Evolutionary conservation across 257 asterid genomes (phyloP).

Genomic region (Solanum chiquidenum): DNA sequence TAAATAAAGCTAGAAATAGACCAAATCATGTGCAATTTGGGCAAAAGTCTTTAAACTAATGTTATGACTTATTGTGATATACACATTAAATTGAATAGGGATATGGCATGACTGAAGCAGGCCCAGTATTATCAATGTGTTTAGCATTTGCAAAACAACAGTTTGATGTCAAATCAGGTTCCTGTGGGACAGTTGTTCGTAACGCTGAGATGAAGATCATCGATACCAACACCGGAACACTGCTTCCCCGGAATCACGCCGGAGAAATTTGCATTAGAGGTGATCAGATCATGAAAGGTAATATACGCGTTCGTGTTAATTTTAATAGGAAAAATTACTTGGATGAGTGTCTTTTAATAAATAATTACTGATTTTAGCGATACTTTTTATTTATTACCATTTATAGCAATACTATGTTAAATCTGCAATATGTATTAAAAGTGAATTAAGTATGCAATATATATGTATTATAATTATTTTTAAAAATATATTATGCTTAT

Average conservation of each 20-base stretch:
- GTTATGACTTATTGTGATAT: background rate
- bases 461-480: too few relatives aligned
- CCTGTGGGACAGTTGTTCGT: slow-evolving; percentile 26
- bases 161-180: slow-evolving; percentile 22
- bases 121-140: slow-evolving; percentile 29
- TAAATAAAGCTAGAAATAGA: background rate
- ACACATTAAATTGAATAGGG: slow-evolving; percentile 2
- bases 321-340: background rate
- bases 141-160: slow-evolving; percentile 25
- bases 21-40: background rate
- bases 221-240: slow-evolving; percentile 10
- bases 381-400: too few relatives aligned
- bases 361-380: too few relatives aligned
- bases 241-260: slow-evolving; percentile 15
- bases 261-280: slow-evolving; percentile 36
- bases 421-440: too few relatives aligned
- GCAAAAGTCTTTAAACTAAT: background rate
- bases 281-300: slow-evolving; percentile 32
- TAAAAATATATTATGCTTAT: too few relatives aligned
- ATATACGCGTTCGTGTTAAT: background rate
- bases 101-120: slow-evolving; percentile 40
- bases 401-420: too few relatives aligned
- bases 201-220: slow-evolving; percentile 30
- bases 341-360: too few relatives aligned
- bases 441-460: too few relatives aligned